Base-by-base conservation (phyloP, 1,139 yeast genomes). In the Hyphopichia pseudoburtonii region DNA sequence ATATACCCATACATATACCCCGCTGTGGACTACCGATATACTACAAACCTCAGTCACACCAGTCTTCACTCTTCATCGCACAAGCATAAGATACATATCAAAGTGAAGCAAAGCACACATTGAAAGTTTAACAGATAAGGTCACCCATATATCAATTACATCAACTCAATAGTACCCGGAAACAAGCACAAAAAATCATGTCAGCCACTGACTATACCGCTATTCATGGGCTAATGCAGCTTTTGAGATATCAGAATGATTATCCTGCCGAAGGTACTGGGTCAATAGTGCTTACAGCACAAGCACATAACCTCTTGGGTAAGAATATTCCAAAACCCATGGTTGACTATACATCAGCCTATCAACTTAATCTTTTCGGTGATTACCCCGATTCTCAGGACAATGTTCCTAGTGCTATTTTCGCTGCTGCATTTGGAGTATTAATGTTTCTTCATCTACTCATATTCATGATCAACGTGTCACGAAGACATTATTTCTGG, bases 401-500 rank as follows among this genome's bases (percentile, higher is more conserved):
- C 54, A 50, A 72, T 16, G 88, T 80, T 1, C 92, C 90, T 4
- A 64, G 78, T 36, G 76, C 79, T 1, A 52, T 84, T 0, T 83
- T 85, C 50, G 47, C 73, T 2, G 86, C 75, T 2, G 57, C 79
- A 3, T 85, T 80, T 44, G 60, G 66, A 3, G 44, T 84, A 3
- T 47, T 84, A 16, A 60, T 66, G 3, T 18, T 78, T 3, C 65
- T 72, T 1, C 86, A 82, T 53, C 46, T 73, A 3, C 49, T 52
- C 14, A 60, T 85, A 5, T 84, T 80, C 46, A 21, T 55, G n/a
- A 60, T 71, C 34, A 81, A 85, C 58, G 59, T 49, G 41, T 47
- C 64, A 4, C 64, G 87, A 43, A 86, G 87, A 3, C 95, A 86
- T 57, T 64, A 73, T 44, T 85, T 86, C 57, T 76, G 71, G 62